Conservation (phyloP, 257 asterid species). For the Thymus quinquecostatus region DNA sequence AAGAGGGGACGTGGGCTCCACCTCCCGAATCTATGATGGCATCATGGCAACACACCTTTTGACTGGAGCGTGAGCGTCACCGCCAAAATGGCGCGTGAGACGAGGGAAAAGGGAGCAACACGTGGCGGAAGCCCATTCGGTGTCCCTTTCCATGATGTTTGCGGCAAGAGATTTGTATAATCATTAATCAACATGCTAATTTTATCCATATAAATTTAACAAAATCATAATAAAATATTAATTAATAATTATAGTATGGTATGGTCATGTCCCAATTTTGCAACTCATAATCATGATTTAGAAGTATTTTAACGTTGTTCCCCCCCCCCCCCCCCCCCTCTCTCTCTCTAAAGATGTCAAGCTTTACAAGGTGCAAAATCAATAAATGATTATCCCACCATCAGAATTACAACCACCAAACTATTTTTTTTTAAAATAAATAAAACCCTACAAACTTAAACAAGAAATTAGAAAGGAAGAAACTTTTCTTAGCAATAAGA, state of each 20-base stretch:
- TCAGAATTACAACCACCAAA: conserved; percentile 28
- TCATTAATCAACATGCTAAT: conserved; percentile 6
- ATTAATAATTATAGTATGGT: not conserved
- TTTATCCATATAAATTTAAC: not conserved
- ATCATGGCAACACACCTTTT: conserved; percentile 21
- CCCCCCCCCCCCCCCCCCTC: no score
- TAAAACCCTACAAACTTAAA: conserved; percentile 1
- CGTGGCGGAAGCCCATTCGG: conserved; percentile 36
- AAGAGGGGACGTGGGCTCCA: conserved; percentile 23
- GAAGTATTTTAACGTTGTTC: not conserved
- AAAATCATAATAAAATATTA: not conserved
- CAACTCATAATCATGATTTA: conserved; percentile 23
- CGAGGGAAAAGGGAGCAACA: conserved; percentile 15
- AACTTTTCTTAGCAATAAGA: conserved; percentile 27
- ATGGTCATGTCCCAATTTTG: not conserved
- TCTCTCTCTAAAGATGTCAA: conserved; percentile 7
- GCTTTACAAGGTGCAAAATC: conserved; percentile 22
- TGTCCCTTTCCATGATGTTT: conserved; percentile 14
- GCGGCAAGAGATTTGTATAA: conserved; percentile 11
- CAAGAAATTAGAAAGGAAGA: not conserved
- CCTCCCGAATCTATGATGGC: conserved; percentile 22
- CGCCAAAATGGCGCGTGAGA: conserved; percentile 37
- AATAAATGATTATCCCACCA: not conserved
- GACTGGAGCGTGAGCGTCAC: conserved; percentile 43
- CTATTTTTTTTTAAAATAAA: not conserved